Evolutionary conservation across 305 asterid genomes (phyloP).

Genomic region (Euphrasia arctica): DNA sequence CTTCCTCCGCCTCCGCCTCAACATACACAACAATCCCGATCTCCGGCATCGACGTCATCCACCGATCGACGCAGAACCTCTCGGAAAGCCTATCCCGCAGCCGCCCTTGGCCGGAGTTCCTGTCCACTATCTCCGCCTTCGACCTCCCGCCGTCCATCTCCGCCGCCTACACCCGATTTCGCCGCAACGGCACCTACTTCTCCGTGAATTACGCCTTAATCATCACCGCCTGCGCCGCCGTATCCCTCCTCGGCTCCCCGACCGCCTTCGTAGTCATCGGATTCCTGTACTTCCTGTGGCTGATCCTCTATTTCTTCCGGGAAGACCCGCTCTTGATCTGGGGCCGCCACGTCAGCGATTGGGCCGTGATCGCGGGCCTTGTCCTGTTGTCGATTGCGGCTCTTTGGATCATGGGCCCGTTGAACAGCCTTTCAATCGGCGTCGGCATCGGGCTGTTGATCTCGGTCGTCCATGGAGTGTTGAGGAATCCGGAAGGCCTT

Average conservation of each 20-base stretch:
- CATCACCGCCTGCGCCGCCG: constrained; percentile 47
- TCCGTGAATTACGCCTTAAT: constrained; percentile 55
- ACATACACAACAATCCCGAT: constrained; percentile 81
- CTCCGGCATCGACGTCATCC: constrained; percentile 51
- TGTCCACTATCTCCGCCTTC: constrained; percentile 45
- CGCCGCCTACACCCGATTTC: constrained; percentile 46
- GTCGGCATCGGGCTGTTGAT: constrained; percentile 46
- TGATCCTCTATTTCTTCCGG: constrained; percentile 60
- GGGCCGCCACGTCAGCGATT: constrained; percentile 54
- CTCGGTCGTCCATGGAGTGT: constrained; percentile 43
- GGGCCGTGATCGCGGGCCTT: constrained; percentile 43
- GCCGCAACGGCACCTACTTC: constrained; percentile 56
- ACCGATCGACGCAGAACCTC: constrained; percentile 67
- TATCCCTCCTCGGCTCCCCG: constrained; percentile 55
- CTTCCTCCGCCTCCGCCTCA: constrained; percentile 30
- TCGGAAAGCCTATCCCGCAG: constrained; percentile 51
- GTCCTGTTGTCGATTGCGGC: constrained; percentile 31
- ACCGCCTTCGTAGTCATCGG: constrained; percentile 38
- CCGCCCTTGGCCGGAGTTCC: constrained; percentile 84
- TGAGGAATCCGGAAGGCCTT: constrained; percentile 64
- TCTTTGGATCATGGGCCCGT: constrained; percentile 47
- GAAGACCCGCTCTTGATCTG: constrained; percentile 65
- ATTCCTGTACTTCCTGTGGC: constrained; percentile 53
- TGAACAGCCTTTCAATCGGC: constrained; percentile 51
- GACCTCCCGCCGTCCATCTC: constrained; percentile 52